These are phyloP conservation scores for Candida glucosophila DNA, from an alignment of 1,139 yeast species.

Conservation along the genomic window DNA sequence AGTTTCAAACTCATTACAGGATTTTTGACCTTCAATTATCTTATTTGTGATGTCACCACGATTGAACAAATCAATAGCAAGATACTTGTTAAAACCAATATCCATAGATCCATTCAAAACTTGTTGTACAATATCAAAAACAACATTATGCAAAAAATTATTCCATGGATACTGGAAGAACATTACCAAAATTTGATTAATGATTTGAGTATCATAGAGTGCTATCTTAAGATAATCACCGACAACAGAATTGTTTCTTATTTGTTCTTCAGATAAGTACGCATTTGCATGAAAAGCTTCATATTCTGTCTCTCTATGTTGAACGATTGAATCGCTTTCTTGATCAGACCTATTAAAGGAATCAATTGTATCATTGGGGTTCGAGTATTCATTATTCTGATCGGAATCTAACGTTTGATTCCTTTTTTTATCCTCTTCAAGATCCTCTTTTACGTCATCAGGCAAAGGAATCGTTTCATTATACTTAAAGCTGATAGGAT, in stretches of 20 bases:
- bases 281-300: slow-evolving; percentile 46
- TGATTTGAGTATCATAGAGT: slow-evolving; percentile 71
- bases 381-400: slow-evolving; percentile 3
- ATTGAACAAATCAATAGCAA: slow-evolving; percentile 81
- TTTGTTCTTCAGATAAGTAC: slow-evolving; percentile 45
- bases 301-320: slow-evolving; percentile 19
- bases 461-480: slow-evolving; percentile 38
- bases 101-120: slow-evolving; percentile 94
- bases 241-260: slow-evolving; percentile 69
- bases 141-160: slow-evolving; percentile 93
- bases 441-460: slow-evolving; percentile 14
- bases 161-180: slow-evolving; percentile 96
- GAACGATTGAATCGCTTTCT: slow-evolving; percentile 15
- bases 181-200: slow-evolving; percentile 70
- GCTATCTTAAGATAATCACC: slow-evolving; percentile 89
- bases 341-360: slow-evolving; percentile 34
- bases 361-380: slow-evolving; percentile 34
- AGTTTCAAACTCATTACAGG: slow-evolving; percentile 62
- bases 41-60: slow-evolving; percentile 69
- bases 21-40: slow-evolving; percentile 74
- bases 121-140: slow-evolving; percentile 95
- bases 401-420: slow-evolving; percentile 8
- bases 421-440: slow-evolving; percentile 7
- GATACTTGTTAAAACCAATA: slow-evolving; percentile 73
- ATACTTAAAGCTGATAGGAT: slow-evolving; percentile 40